Base-by-base conservation (phyloP, 495 filamentous ascomycete genomes). In the Lepidopterella palustris region DNA sequence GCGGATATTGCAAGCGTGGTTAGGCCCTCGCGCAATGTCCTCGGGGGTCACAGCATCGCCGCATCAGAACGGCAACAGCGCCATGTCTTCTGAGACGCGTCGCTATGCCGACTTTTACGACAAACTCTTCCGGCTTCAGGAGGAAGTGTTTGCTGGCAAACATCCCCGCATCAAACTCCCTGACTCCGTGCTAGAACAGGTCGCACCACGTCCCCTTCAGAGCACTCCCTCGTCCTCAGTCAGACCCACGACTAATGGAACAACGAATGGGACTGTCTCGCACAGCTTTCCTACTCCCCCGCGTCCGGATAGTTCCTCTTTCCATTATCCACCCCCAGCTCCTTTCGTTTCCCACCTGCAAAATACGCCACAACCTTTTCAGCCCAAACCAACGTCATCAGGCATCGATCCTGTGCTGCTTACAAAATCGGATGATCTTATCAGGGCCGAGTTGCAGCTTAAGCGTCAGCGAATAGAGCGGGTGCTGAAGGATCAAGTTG, bases 401-500 rank as follows among this genome's bases (percentile, higher is more conserved):
- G 75, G 79, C 60, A 87, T 92, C 65, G 83, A 91, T 70, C 89
- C 89, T 28, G 84, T 95, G 25, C 79, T 95, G 62, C 74, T 92
- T 71, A 82, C 85, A 55, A 96, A 96, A 71, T 91, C 91, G 49
- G 87, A 90, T 67, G 84, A 87, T 65, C 75, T 92, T 48, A 83
- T 90, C 55, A 86, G 85, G 70, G 91, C 89, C 65, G 90, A 96
- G 71, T 79, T 89, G 60, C 83, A 88, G 62, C 69, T 92, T 55
- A 88, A 89, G 70, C 82, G 95, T 48, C 82, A 90, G 70, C 83
- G 85, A 49, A 71, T 97, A 67, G 93, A 99, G 70, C 82, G 84
- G 57, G 74, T 75, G 18, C 77, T 98, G 62, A 84, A 82, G 68
- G 84, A 92, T 39, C 85, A 93, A 70, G 63, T 86, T 57, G 86